phyloP scores from a whole-genome alignment of 2,329 filamentous ascomycete species.

The Diaporthe amygdali region DNA sequence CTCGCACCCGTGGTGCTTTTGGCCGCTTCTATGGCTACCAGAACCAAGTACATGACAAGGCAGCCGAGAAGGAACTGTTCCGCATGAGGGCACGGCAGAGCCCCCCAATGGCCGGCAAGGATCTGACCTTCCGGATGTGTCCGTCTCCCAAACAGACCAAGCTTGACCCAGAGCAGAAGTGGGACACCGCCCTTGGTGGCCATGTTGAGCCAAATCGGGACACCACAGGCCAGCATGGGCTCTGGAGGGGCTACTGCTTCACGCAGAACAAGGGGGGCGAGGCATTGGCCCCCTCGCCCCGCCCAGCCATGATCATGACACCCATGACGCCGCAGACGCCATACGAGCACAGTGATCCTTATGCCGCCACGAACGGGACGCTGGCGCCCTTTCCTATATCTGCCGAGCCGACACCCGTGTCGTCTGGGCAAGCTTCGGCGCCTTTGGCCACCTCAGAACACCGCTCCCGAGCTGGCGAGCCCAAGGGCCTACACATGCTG shows the following conservation, averaged over 20 bases:
- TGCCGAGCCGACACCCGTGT: constrained; percentile 42
- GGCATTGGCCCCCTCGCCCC: constrained; percentile 48
- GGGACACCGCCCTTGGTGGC: constrained; percentile 51
- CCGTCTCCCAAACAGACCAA: constrained; percentile 83
- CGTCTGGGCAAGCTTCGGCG: not conserved
- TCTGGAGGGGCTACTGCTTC: constrained; percentile 80
- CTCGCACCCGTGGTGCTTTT: constrained; percentile 38
- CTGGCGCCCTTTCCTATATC: constrained; percentile 38
- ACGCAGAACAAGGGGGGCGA: constrained; percentile 39
- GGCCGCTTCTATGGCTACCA: constrained; percentile 40
- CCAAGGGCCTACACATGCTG: constrained; percentile 54
- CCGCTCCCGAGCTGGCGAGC: constrained; percentile 30
- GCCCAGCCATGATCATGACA: constrained; percentile 56
- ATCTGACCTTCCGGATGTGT: constrained; percentile 82
- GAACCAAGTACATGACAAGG: constrained; percentile 49
- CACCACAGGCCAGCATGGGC: constrained; percentile 63
- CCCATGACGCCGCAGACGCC: constrained; percentile 49
- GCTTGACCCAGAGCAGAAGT: constrained; percentile 78
- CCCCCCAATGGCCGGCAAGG: constrained; percentile 87
- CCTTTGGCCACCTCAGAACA: constrained; percentile 18
- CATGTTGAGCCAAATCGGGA: constrained; percentile 57
- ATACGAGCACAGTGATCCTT: constrained; percentile 42
- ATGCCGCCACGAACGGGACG: constrained; percentile 45
- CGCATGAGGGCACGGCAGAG: constrained; percentile 55
- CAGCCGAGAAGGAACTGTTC: constrained; percentile 49